A percentile compares a stretch with the other conserved stretches of the same genome.
Evolutionary conservation across 306 rosid species (phyloP).

Genomic region (Cicer pinnatifidum): DNA sequence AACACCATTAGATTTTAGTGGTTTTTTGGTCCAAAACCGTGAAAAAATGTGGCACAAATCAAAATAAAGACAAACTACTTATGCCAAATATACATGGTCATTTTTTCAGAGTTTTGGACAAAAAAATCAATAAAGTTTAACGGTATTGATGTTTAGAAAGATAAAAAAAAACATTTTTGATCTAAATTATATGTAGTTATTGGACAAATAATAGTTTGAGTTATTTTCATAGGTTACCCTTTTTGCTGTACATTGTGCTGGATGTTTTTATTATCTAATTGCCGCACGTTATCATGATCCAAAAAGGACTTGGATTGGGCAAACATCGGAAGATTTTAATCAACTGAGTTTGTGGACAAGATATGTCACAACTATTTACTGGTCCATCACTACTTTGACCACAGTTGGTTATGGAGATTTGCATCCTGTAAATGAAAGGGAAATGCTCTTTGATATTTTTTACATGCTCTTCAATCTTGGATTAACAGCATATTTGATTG

Average conservation of each 20-base stretch:
- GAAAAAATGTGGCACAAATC: too few relatives aligned
- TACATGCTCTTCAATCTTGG: slow-evolving; percentile 92
- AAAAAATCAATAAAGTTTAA: too few relatives aligned
- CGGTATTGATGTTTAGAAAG: too few relatives aligned
- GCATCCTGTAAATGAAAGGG: slow-evolving; percentile 86
- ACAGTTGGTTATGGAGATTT: slow-evolving; percentile 94
- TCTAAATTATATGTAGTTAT: not conserved
- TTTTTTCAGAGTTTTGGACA: too few relatives aligned
- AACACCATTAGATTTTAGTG: too few relatives aligned
- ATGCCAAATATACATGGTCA: too few relatives aligned
- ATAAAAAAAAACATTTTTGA: too few relatives aligned
- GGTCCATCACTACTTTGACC: slow-evolving; percentile 92
- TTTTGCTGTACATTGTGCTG: slow-evolving; percentile 86
- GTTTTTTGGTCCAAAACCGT: too few relatives aligned
- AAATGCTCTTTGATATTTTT: slow-evolving; percentile 84
- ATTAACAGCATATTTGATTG: slow-evolving; percentile 90
- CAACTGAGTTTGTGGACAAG: slow-evolving; percentile 64
- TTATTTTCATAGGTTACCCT: slow-evolving; percentile 75
- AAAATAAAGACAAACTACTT: too few relatives aligned
- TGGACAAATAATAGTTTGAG: slow-evolving; percentile 16
- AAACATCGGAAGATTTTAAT: slow-evolving; percentile 56
- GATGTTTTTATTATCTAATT: slow-evolving; percentile 81
- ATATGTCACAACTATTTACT: slow-evolving; percentile 79
- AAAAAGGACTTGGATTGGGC: slow-evolving; percentile 74
- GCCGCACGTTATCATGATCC: slow-evolving; percentile 83